A percentile compares a stretch with the other conserved stretches of the same genome.
phyloP scores from a whole-genome alignment of 1,284 basidiomycete species.

The Sporisorium iseilematis-ciliati region DNA sequence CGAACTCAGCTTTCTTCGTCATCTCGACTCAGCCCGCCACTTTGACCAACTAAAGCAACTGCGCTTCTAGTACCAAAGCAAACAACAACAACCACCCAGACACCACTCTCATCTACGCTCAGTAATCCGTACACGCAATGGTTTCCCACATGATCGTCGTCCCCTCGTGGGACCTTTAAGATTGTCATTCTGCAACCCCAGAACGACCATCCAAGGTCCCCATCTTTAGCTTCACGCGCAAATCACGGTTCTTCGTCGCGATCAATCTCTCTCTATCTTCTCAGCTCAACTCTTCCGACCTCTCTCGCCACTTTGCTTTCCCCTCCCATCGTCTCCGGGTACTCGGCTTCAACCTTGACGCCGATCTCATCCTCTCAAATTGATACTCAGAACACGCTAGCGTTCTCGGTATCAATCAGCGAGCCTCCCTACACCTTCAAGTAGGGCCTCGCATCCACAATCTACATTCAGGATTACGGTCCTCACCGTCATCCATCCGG shows the following conservation, averaged over 20 bases:
- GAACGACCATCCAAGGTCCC: slow-evolving; percentile 36
- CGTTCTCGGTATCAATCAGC: slow-evolving; percentile 31
- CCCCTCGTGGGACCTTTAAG: slow-evolving; percentile 47
- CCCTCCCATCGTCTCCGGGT: not conserved
- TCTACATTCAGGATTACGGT: slow-evolving; percentile 33
- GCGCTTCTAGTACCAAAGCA: not conserved
- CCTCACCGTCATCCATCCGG: slow-evolving; percentile 36
- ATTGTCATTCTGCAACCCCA: slow-evolving; percentile 25
- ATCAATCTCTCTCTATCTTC: slow-evolving; percentile 7
- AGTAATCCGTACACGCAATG: slow-evolving; percentile 18
- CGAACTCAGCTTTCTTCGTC: too few species aligned
- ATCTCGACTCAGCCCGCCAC: slow-evolving; percentile 27
- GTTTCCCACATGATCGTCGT: slow-evolving; percentile 26
- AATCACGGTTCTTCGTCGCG: slow-evolving; percentile 10
- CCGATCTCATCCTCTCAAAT: slow-evolving; percentile 5
- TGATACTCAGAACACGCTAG: slow-evolving; percentile 22
- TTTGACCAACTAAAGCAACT: slow-evolving; percentile 2
- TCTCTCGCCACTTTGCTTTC: not conserved
- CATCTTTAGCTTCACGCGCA: slow-evolving; percentile 4
- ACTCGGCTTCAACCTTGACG: slow-evolving; percentile 13
- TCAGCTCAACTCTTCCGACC: not conserved
- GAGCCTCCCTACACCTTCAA: slow-evolving; percentile 15
- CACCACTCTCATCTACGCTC: not conserved
- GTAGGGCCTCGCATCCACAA: slow-evolving; percentile 25
- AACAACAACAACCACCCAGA: not conserved